Evolutionary conservation across 305 asterid genomes (phyloP), one percentile per base, ranked within the genome.

Genomic region (Fraxinus nigra): DNA sequence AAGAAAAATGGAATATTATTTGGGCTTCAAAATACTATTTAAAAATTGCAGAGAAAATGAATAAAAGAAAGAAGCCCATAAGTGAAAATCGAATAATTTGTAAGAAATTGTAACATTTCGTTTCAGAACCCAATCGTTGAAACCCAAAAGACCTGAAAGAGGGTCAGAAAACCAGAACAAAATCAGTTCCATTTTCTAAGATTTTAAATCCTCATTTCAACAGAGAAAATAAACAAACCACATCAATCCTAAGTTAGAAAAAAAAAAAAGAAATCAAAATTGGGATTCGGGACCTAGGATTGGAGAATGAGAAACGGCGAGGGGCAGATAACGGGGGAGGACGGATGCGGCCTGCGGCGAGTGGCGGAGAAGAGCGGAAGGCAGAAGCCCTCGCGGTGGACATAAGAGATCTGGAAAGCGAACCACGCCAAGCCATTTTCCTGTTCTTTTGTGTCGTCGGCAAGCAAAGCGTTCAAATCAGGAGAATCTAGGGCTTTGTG

Each of bases 351-450:
- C 80, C 77, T 0, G 87, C 32, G 67, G 85, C 80, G 90, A 83
- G 79, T 5, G 94, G 76, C 13, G 93, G 76, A 78, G 97, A 87
- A 24, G 95, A 86, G 74, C 98, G 97, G 87, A 88, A 85, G 80
- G 94, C 81, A 85, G 99, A 87, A 76, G 95, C 83, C 83, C 96
- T 87, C 20, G 92, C 94, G 79, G 93, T 83, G 89, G 96, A 85
- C 80, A 84, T 72, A 76, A 95, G 84, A 43, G 99, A 90, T 86
- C 98, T 89, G 86, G 95, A 88, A 82, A 94, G 9, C 26, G 98
- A 90, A 83, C 96, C 95, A 79, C 95, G 95, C 94, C 93, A 94
- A 85, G 99, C 97, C 99, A 94, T 94, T 79, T 82, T 18, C 75
- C 81, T 61, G 32, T 13, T 28, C 16, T 5, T 51, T 13, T 51